Evolutionary conservation across 345 rosid species (phyloP).

Genomic region (rapeseed (Brassica napus)): DNA sequence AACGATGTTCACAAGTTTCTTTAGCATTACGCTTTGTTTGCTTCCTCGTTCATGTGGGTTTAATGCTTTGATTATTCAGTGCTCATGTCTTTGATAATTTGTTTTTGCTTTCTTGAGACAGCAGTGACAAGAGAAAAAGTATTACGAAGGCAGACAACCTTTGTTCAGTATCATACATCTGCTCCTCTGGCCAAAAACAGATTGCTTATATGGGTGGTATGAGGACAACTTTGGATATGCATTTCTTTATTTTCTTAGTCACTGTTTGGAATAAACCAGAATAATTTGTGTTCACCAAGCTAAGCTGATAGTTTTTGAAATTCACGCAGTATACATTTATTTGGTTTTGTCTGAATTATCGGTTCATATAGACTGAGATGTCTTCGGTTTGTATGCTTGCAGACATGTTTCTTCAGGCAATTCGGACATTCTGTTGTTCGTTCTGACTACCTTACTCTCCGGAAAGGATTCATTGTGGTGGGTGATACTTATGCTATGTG

Average conservation of each 20-base stretch:
- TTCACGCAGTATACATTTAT: not conserved
- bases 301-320: not conserved
- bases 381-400: slow-evolving; percentile 36
- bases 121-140: slow-evolving; percentile 54
- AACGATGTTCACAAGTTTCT: slow-evolving; percentile 2
- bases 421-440: slow-evolving; percentile 87
- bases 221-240: not conserved
- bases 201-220: slow-evolving; percentile 82
- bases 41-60: slow-evolving; percentile 7
- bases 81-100: slow-evolving; percentile 2
- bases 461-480: slow-evolving; percentile 86
- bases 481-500: slow-evolving; percentile 27
- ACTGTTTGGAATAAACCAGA: not conserved
- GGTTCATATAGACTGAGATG: not conserved
- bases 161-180: slow-evolving; percentile 65
- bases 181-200: slow-evolving; percentile 58
- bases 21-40: slow-evolving; percentile 2
- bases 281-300: not conserved
- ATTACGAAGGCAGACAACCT: slow-evolving; percentile 73
- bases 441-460: slow-evolving; percentile 82
- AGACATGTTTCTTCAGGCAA: slow-evolving; percentile 93
- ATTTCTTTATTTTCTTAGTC: not conserved
- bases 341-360: not conserved
- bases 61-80: not conserved
- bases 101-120: slow-evolving; percentile 38